Conservation (phyloP, 495 filamentous ascomycete species). For the Cryomyces minteri region DNA sequence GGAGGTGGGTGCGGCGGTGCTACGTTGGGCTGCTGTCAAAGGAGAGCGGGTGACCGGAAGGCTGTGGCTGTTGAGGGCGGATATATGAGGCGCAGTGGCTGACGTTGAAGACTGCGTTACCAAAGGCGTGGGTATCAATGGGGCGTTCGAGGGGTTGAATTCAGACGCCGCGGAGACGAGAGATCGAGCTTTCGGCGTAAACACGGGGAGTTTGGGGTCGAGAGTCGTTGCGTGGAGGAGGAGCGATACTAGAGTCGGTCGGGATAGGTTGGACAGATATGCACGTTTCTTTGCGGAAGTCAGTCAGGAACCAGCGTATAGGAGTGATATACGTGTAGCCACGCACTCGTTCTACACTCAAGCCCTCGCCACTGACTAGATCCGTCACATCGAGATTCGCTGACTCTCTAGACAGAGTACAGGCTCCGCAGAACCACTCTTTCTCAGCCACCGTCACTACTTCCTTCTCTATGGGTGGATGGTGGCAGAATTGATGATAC, state of each 20-base stretch:
- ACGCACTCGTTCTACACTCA: slow-evolving; percentile 13
- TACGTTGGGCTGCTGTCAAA: too few relatives aligned
- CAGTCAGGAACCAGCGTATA: not conserved
- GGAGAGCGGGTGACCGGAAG: too few relatives aligned
- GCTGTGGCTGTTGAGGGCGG: not conserved
- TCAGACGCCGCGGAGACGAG: slow-evolving; percentile 1
- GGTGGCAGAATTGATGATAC: slow-evolving; percentile 87
- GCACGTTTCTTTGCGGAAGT: slow-evolving; percentile 22
- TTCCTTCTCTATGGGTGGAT: slow-evolving; percentile 57
- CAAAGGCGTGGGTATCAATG: not conserved
- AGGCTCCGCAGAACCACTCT: slow-evolving; percentile 65
- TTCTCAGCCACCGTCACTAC: slow-evolving; percentile 45
- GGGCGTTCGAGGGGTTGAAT: too few relatives aligned
- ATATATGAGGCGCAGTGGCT: not conserved
- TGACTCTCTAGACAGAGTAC: slow-evolving; percentile 20
- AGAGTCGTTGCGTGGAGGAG: slow-evolving; percentile 25
- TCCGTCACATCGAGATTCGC: slow-evolving; percentile 4
- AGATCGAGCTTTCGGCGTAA: slow-evolving; percentile 17
- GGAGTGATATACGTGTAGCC: not conserved
- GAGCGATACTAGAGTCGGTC: slow-evolving; percentile 24
- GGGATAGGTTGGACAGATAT: slow-evolving; percentile 27
- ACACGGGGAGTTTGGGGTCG: slow-evolving; percentile 23
- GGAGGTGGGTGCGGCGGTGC: not conserved
- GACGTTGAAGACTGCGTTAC: not conserved
- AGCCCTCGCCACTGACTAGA: slow-evolving; percentile 25